These are phyloP conservation scores for Kockovaella imperatae DNA, from an alignment of 768 basidiomycete genomes.

Conservation along the genomic window DNA sequence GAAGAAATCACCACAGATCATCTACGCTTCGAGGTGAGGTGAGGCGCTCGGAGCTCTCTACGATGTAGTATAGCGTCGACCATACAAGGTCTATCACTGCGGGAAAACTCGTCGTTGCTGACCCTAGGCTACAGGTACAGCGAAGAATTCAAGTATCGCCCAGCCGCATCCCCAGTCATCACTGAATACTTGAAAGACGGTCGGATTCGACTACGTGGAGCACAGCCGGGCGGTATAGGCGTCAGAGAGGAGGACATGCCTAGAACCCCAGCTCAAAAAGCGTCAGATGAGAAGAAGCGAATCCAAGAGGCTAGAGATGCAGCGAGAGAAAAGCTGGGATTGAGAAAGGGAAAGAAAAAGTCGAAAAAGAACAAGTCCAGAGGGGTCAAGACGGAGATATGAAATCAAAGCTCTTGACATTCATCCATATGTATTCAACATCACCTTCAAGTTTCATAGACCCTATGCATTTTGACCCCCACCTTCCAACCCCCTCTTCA, in stretches of 20 bases:
- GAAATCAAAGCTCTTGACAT: too few species aligned
- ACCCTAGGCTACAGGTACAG: constrained; percentile 56
- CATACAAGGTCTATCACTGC: neutral
- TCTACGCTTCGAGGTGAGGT: constrained; percentile 60
- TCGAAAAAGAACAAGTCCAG: constrained; percentile 7
- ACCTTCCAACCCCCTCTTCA: too few species aligned
- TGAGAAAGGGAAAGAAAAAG: constrained; percentile 16
- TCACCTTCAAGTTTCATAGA: too few species aligned
- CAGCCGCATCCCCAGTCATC: constrained; percentile 75
- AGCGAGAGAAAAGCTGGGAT: constrained; percentile 34
- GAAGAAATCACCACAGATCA: constrained; percentile 47
- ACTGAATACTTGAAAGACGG: constrained; percentile 71
- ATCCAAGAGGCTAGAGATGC: constrained; percentile 36
- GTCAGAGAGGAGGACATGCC: constrained; percentile 37
- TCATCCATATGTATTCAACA: too few species aligned
- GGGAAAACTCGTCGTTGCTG: neutral
- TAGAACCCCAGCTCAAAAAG: constrained; percentile 23
- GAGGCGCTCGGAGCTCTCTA: neutral
- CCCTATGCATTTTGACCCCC: too few species aligned
- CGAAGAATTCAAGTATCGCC: constrained; percentile 69
- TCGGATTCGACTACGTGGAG: constrained; percentile 61
- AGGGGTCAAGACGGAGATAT: neutral
- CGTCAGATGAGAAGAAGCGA: constrained; percentile 21
- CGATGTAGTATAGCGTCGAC: neutral
- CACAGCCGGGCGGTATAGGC: constrained; percentile 48